Base-by-base conservation (phyloP, 176 grass and related monocot species). In the Oryza nivara region DNA sequence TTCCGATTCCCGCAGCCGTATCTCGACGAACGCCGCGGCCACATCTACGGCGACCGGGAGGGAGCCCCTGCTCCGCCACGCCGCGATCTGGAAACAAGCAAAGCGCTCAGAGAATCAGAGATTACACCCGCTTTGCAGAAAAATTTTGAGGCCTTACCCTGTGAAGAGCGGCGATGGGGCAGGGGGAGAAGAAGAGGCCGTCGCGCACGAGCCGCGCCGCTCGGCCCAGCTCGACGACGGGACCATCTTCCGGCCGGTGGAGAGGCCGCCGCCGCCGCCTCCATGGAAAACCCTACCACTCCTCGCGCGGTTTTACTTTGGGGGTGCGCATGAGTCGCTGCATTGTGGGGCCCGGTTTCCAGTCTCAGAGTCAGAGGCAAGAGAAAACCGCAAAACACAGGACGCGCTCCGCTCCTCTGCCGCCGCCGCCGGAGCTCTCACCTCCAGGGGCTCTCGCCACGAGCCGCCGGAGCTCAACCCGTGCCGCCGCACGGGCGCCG, bases 61-160 rank as follows among this genome's bases (percentile, higher is more conserved):
- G 52, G 80, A 85, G 7, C 93, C 96, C 54, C 96, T 92, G 84
- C 93, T 92, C 74, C 96, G 83, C 96, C 96, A 95, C 36, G 87
- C 91, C 0, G 91, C 90, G 45, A 98, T 91, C 95, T 97, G 60
- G 65, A 61, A 84, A 81, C 43, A 48, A 68, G 82, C 38, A 10
- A 41, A 68, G 61, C 1, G 69, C 4, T 70, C 56, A 68, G 4
- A 76, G 14, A 47, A 32, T 32, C 30, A 32, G 30, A 32, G 2
- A 32, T 95, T 52, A 0, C 25, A 36, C 17, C 13, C 66, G 41
- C 5, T 52, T 16, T 16, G 14, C 49, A 6, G 36, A 75, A 51
- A 80, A 11, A 22, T 6, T 10, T 70, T 60, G 17, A 58, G 49
- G 7, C 49, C 49, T 52, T 92, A 95, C 92, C 89, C 85, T 80